phyloP scores from a whole-genome alignment of 2,329 filamentous ascomycete species.

The Chrysoporthe austroafricana region DNA sequence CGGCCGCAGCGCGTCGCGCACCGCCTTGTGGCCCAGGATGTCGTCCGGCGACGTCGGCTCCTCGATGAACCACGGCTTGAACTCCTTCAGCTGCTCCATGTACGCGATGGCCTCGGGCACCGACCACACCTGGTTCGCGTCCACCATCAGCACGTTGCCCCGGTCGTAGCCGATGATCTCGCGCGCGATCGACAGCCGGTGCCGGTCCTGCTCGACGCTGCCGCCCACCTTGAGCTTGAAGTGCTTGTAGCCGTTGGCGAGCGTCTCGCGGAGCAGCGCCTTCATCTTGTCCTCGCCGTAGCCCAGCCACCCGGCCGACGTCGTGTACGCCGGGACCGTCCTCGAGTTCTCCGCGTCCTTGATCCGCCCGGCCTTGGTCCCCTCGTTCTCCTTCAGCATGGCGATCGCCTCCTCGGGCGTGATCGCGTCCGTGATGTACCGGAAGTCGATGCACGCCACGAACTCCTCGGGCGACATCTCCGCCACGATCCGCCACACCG shows the following conservation, averaged over 20 bases:
- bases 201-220: conserved; percentile 71
- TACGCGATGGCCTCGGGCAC: conserved; percentile 87
- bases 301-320: conserved; percentile 88
- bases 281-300: conserved; percentile 89
- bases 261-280: conserved; percentile 71
- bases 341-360: conserved; percentile 72
- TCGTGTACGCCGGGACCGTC: conserved; percentile 90
- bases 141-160: conserved; percentile 87
- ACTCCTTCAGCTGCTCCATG: conserved; percentile 81
- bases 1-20: conserved; percentile 77
- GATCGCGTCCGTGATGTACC: conserved; percentile 92
- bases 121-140: conserved; percentile 92
- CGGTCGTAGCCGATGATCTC: conserved; percentile 81
- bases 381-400: conserved; percentile 68
- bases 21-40: conserved; percentile 83
- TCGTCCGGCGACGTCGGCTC: conserved; percentile 92
- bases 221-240: conserved; percentile 92
- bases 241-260: conserved; percentile 76
- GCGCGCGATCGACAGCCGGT: conserved; percentile 72
- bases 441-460: conserved; percentile 87
- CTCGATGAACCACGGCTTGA: conserved; percentile 93
- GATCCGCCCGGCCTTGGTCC: conserved; percentile 71
- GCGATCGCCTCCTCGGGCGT: conserved; percentile 81
- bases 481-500: conserved; percentile 86
- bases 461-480: conserved; percentile 90